Evolutionary conservation across 176 grass and related monocot genomes (phyloP).

Genomic region (Zoysia japonica): DNA sequence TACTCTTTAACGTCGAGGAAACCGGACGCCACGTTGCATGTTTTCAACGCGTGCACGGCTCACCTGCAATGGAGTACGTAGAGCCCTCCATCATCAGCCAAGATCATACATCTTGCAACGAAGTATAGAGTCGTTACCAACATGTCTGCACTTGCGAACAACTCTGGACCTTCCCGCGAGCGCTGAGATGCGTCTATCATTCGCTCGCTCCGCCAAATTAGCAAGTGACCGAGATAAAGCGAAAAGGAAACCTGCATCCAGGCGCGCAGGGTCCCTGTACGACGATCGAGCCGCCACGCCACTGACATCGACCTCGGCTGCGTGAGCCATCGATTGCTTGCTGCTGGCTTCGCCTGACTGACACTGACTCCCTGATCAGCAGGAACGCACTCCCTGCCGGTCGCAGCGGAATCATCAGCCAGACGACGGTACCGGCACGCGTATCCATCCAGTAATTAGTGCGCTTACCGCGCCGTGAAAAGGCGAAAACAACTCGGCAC

Average conservation of each 20-base stretch:
- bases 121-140: too few relatives aligned
- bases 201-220: not conserved
- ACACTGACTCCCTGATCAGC: not conserved
- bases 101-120: too few relatives aligned
- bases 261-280: not conserved
- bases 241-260: not conserved
- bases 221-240: not conserved
- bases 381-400: not conserved
- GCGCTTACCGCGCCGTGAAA: slow-evolving; percentile 26
- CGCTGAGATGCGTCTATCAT: not conserved
- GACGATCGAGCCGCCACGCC: not conserved
- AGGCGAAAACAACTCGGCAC: slow-evolving; percentile 23
- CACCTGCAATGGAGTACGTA: not conserved
- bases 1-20: not conserved
- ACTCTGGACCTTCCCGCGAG: not conserved
- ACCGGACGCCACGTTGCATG: not conserved
- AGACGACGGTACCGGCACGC: not conserved
- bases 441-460: not conserved
- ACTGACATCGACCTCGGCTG: not conserved
- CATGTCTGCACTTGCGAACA: not conserved
- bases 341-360: slow-evolving; percentile 7
- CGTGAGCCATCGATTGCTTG: slow-evolving; percentile 28
- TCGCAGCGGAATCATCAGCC: not conserved
- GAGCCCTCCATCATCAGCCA: not conserved
- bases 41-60: slow-evolving; percentile 15